Base-by-base conservation (phyloP, 1,284 basidiomycete species). In the Tylopilus sp. region DNA sequence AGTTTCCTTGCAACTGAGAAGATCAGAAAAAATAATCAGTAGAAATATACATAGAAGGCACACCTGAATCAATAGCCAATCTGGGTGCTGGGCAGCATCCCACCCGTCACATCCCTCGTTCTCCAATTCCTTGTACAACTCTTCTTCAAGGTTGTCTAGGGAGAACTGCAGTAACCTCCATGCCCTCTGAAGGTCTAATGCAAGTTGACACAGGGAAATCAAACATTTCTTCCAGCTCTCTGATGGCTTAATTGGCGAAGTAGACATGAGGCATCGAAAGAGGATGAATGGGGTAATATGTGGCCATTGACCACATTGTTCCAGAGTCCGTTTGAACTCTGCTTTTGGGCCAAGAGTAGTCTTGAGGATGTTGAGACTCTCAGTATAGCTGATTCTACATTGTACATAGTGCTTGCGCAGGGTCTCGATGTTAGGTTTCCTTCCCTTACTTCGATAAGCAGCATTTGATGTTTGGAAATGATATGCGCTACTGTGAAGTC, bases 41-140 rank as follows among this genome's bases (percentile, higher is more conserved):
- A 20, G 22, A 22, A 6, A 15, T n/a, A 19, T 0, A 17, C 10
- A 6, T 29, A 33, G 7, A 11, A 13, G 11, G 31, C 53, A 10
- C 17, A 77, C 75, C 69, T 81, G 78, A 13, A 81, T 70, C 6
- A 81, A 51, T 0, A 81, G 61, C 79, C 80, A 82, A 50, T 79
- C 78, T 1, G 69, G 58, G 46, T 70, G 48, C 14, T 37, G 37
- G 8, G 58, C 47, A 4, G 40, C 48, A 8, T 25, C 14, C 48
- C 39, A 45, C 15, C 47, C 53, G 24, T 65, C 48, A 19, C 53
- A 56, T 2, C 59, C 60, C 2, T 40, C 54, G 32, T 75, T 74
- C 25, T 63, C 52, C 2, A 69, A 41, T 43, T 79, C 79, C 59
- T 64, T 72, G n/a, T 31, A 54, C 37, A 73, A 65, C 2, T 76